phyloP scores from a whole-genome alignment of 208 protist genomes.

The Trichomonas gallinae region DNA sequence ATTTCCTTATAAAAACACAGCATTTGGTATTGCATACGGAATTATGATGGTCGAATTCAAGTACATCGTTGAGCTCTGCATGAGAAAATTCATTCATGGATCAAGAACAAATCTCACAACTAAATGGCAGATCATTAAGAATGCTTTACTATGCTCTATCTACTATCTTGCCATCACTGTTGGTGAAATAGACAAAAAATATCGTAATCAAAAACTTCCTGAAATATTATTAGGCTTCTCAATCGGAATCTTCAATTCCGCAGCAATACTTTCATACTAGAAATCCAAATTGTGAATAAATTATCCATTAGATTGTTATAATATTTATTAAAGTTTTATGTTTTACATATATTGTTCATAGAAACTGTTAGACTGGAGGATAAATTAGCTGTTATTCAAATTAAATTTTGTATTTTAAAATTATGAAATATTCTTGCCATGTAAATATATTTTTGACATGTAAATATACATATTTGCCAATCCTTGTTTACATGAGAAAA shows the following conservation, averaged over 20 bases:
- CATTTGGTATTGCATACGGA: neutral
- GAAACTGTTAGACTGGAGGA: no score
- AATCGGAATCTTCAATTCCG: neutral
- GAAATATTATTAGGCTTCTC: neutral
- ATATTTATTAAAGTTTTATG: no score
- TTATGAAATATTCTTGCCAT: no score
- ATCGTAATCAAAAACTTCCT: neutral
- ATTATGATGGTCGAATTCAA: neutral
- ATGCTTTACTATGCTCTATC: neutral
- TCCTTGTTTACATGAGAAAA: no score
- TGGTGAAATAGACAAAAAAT: neutral
- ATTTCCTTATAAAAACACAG: neutral
- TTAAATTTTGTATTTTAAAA: no score
- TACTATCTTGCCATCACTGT: neutral
- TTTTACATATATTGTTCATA: no score
- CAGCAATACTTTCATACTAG: neutral
- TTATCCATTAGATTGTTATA: no score
- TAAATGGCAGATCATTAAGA: neutral
- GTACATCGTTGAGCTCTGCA: neutral
- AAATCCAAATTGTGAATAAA: no score
- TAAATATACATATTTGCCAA: no score
- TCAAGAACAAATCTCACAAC: neutral
- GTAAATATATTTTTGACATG: no score
- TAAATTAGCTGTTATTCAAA: no score
- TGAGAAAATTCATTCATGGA: neutral